Conservation (phyloP, 2,329 filamentous ascomycete genomes). For the Nemania sp. region DNA sequence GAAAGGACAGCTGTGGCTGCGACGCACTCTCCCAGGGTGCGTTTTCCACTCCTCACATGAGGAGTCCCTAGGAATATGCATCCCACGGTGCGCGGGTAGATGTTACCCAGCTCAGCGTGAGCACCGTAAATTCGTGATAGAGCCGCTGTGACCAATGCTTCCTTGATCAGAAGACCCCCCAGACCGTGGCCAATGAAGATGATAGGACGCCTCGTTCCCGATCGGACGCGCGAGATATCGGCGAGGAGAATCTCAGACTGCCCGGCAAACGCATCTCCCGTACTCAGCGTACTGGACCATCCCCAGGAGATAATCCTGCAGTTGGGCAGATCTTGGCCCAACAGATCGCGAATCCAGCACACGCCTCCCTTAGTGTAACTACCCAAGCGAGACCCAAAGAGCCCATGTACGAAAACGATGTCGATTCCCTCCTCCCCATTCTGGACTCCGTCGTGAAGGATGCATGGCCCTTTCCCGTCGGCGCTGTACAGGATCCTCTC, state of each 20-base stretch:
- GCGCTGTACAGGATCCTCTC: slow-evolving; percentile 33
- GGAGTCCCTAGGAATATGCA: slow-evolving; percentile 41
- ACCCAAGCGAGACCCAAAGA: slow-evolving; percentile 36
- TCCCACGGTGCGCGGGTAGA: slow-evolving; percentile 40
- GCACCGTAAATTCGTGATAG: slow-evolving; percentile 40
- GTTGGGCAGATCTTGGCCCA: slow-evolving; percentile 36
- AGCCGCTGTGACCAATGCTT: slow-evolving; percentile 39
- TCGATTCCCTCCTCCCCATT: slow-evolving; percentile 36
- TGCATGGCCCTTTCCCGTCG: slow-evolving; percentile 36
- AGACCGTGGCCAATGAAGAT: slow-evolving; percentile 41
- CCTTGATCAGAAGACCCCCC: slow-evolving; percentile 40
- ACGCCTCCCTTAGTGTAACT: slow-evolving; percentile 37
- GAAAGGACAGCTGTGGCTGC: slow-evolving; percentile 37
- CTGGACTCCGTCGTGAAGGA: slow-evolving; percentile 34
- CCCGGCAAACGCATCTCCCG: slow-evolving; percentile 35
- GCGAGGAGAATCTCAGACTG: slow-evolving; percentile 36
- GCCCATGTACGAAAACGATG: slow-evolving; percentile 39
- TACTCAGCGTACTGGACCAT: slow-evolving; percentile 32
- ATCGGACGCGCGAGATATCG: slow-evolving; percentile 36
- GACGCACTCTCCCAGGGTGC: slow-evolving; percentile 38
- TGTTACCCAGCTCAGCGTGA: slow-evolving; percentile 40
- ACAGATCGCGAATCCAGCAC: slow-evolving; percentile 40
- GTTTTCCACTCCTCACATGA: slow-evolving; percentile 36
- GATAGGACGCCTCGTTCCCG: slow-evolving; percentile 37
- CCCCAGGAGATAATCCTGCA: slow-evolving; percentile 39